Percentiles rank a stretch among this genome's conserved stretches.
Evolutionary conservation across 2,329 filamentous ascomycete species (phyloP).

Genomic region (Lecanicillium sp.): DNA sequence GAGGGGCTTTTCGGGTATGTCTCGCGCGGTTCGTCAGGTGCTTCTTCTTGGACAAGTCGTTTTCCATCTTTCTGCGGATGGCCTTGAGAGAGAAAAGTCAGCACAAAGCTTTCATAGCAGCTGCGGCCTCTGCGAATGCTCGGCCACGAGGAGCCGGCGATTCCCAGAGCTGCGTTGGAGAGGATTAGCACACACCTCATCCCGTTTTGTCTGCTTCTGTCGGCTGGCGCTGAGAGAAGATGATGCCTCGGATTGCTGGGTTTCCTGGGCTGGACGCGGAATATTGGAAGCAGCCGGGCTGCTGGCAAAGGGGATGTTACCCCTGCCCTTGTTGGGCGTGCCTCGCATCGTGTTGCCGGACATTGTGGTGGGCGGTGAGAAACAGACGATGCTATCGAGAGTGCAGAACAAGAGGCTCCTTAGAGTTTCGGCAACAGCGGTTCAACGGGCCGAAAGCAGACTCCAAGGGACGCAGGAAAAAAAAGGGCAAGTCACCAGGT

Average conservation of each 20-base stretch:
- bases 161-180: no score
- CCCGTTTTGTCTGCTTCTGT: slow-evolving; percentile 92
- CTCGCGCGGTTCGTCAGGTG: slow-evolving; percentile 69
- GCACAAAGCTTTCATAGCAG: not conserved
- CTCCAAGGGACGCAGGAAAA: no score
- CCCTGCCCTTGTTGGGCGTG: slow-evolving; percentile 56
- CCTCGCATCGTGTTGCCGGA: slow-evolving; percentile 59
- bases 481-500: no score
- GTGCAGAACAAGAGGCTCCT: no score
- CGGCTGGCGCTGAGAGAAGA: slow-evolving; percentile 86
- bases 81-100: slow-evolving; percentile 50
- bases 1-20: slow-evolving; percentile 85
- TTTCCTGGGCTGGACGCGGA: slow-evolving; percentile 64
- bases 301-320: slow-evolving; percentile 51
- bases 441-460: no score
- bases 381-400: no score
- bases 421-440: no score
- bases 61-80: slow-evolving; percentile 94
- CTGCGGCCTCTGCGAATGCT: not conserved
- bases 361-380: slow-evolving; percentile 29
- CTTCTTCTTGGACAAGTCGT: slow-evolving; percentile 96
- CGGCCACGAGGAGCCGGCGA: no score
- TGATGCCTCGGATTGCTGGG: slow-evolving; percentile 47
- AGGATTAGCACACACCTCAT: slow-evolving; percentile 92
- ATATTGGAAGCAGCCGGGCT: slow-evolving; percentile 59